Evolutionary conservation across 495 filamentous ascomycete genomes (phyloP).

Genomic region (Chaetomidium leptoderma): DNA sequence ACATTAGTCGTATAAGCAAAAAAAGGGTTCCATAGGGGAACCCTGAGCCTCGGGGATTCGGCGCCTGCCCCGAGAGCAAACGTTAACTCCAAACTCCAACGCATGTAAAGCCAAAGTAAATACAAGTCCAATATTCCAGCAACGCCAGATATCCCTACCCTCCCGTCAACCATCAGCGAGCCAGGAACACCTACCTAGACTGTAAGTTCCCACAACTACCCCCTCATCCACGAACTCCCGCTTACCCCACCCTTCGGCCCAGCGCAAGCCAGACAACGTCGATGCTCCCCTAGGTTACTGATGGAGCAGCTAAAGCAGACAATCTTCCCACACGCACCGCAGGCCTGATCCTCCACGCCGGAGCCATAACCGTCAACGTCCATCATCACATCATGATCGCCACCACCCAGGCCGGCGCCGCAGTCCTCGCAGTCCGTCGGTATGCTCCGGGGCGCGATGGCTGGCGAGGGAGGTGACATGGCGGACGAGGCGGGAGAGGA

Average conservation of each 20-base stretch:
- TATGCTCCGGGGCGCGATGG: slow-evolving; percentile 2
- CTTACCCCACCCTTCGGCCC: slow-evolving; percentile 28
- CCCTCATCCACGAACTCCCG: neutral
- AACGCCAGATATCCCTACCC: neutral
- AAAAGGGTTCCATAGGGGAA: no score
- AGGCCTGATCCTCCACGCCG: slow-evolving; percentile 26
- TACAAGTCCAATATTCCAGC: slow-evolving; percentile 1
- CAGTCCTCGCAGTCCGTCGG: slow-evolving; percentile 44
- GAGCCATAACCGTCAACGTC: slow-evolving; percentile 21
- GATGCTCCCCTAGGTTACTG: slow-evolving; percentile 43
- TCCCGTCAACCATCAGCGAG: neutral
- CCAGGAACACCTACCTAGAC: neutral
- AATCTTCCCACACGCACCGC: slow-evolving; percentile 41
- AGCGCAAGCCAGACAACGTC: slow-evolving; percentile 44
- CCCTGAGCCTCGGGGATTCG: no score
- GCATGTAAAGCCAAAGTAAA: neutral
- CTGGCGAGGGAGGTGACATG: slow-evolving; percentile 3
- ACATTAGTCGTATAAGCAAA: no score
- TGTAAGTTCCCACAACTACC: neutral
- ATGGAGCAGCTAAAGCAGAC: slow-evolving; percentile 49
- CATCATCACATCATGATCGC: slow-evolving; percentile 29
- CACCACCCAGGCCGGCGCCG: slow-evolving; percentile 29
- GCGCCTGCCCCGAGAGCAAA: neutral
- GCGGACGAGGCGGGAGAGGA: slow-evolving; percentile 15
- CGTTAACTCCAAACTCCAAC: neutral